These are phyloP conservation scores for Paradendryphiella salina DNA, from an alignment of 2,329 filamentous ascomycete genomes.

Conservation along the genomic window DNA sequence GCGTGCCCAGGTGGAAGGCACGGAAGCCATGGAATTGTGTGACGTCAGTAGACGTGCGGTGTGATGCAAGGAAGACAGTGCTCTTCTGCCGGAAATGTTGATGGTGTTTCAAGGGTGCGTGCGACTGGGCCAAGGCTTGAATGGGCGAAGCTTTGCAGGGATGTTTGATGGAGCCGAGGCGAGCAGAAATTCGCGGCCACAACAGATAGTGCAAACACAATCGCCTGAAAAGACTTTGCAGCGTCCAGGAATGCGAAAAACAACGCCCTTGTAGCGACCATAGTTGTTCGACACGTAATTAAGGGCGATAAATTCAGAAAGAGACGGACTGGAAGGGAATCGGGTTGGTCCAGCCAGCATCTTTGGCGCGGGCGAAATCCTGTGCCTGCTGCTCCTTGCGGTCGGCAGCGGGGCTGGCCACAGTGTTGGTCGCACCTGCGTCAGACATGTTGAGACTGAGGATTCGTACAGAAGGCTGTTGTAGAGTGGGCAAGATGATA, in stretches of 20 bases:
- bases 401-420: constrained; percentile 21
- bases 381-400: constrained; percentile 32
- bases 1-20: constrained; percentile 11
- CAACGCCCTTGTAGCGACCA: too few relatives aligned
- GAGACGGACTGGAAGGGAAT: constrained; percentile 55
- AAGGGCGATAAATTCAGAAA: too few relatives aligned
- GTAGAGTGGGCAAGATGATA: not conserved
- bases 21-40: constrained; percentile 8
- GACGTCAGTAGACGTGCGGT: constrained; percentile 10
- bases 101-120: constrained; percentile 1
- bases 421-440: constrained; percentile 14
- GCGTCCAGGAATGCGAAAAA: not conserved
- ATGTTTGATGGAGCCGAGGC: not conserved
- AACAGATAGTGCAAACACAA: not conserved
- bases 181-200: not conserved
- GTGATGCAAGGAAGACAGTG: not conserved
- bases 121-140: constrained; percentile 8
- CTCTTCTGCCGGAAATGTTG: not conserved
- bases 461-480: not conserved
- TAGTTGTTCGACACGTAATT: too few relatives aligned
- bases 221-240: not conserved
- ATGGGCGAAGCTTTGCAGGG: constrained; percentile 6
- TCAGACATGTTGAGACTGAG: constrained; percentile 27
- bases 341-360: constrained; percentile 54
- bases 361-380: constrained; percentile 35